Base-by-base conservation (phyloP, 1,284 basidiomycete genomes). In the Moniliophthora roreri region DNA sequence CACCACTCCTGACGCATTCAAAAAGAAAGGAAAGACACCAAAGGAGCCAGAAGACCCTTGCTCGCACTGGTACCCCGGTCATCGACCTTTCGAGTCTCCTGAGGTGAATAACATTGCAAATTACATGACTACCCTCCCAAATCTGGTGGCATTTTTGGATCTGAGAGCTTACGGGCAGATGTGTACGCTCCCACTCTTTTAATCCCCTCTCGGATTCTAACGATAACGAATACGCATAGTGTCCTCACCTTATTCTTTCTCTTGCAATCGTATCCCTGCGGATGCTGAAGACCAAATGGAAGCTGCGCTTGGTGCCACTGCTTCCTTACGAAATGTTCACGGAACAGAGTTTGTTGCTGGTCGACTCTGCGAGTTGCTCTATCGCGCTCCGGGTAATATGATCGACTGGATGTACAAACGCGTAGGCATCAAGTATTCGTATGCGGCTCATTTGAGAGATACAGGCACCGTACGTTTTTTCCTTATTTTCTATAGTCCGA, bases 101-200 rank as follows among this genome's bases (percentile, higher is more conserved):
- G 92, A 95, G 67, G 84, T 87, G 3, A 82, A 81, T 62, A 88
- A 85, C 50, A 79, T 95, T 54, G 85, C 86, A 1, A 80, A 85
- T 58, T 92, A 85, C 63, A 72, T 93, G 44, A 74, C 71, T 6
- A 79, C 76, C 24, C 76, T 82, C 20, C 75, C 79, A 16, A 71
- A 78, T 55, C 65, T 84, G 16, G 68, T 77, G 8, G 80, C 76
- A 1, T 93, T 89, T 63, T 57, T 95, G 20, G 91, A 94, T 67
- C 65, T 95, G 53, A 79, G 93, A 60, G 87, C 82, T 60, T 95
- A 93, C 64, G 91, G 91, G 0, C 91, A 95, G 67, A 84, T 91
- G 76, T 66, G 90, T 92, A 61, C 57, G 85, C 77, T 10, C 2
- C 45, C 41, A 13, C 26, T 36, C 11, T 28, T 37, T 35, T 37